Conservation (phyloP, 2,329 filamentous ascomycete genomes). For the Fusarium sp. region DNA sequence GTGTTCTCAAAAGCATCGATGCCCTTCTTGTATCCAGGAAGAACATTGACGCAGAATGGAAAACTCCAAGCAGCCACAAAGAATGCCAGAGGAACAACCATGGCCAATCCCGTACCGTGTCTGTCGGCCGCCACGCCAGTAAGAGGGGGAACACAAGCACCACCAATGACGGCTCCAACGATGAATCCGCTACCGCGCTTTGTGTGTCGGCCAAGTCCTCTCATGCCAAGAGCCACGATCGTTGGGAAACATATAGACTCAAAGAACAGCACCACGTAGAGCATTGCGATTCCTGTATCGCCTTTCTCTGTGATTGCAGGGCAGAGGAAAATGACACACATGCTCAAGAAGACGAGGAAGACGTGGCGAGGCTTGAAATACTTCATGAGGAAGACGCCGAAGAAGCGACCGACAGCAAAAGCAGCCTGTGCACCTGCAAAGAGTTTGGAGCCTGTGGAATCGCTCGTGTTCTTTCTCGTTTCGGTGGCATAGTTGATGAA, state of each 20-base stretch:
- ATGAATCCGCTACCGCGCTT: constrained; percentile 78
- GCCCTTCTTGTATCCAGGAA: constrained; percentile 68
- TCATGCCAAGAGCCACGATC: constrained; percentile 80
- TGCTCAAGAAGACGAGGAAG: constrained; percentile 71
- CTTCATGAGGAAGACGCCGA: constrained; percentile 73
- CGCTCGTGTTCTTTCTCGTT: constrained; percentile 62
- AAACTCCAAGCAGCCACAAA: constrained; percentile 67
- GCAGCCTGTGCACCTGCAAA: constrained; percentile 78
- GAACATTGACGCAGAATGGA: constrained; percentile 71
- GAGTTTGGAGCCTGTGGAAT: constrained; percentile 68
- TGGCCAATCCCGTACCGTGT: constrained; percentile 67
- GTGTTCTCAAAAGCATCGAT: constrained; percentile 62
- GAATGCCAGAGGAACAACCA: constrained; percentile 72
- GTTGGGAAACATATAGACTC: constrained; percentile 84
- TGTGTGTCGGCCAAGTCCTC: constrained; percentile 78
- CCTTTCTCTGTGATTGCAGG: constrained; percentile 58
- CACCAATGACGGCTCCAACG: constrained; percentile 75
- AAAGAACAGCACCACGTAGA: constrained; percentile 79
- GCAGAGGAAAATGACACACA: constrained; percentile 70
- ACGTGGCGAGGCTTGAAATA: constrained; percentile 72
- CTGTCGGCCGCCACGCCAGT: constrained; percentile 73
- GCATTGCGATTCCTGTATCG: constrained; percentile 64
- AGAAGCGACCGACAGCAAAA: constrained; percentile 78
- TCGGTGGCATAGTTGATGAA: constrained; percentile 78
- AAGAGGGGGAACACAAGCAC: constrained; percentile 77